Evolutionary conservation across 1,284 basidiomycete species (phyloP).

Genomic region (Boletus semigastroideus): DNA sequence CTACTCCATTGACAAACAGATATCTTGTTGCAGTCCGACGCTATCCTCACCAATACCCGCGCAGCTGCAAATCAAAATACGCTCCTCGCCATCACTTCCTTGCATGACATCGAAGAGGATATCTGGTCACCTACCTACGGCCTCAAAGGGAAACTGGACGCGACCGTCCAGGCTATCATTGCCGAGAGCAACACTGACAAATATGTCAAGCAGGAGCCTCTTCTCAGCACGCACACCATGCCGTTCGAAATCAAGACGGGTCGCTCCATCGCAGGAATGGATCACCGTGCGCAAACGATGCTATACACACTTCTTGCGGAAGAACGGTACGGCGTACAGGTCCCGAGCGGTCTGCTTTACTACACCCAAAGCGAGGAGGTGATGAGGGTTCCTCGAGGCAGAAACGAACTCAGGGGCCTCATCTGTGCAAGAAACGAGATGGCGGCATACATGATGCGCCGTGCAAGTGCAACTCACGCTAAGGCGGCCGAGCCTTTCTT

Average conservation of each 20-base stretch:
- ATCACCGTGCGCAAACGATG: slow-evolving; percentile 98
- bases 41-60: slow-evolving; percentile 65
- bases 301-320: slow-evolving; percentile 91
- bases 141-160: slow-evolving; percentile 95
- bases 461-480: slow-evolving; percentile 26
- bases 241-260: slow-evolving; percentile 99
- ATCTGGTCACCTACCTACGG: slow-evolving; percentile 97
- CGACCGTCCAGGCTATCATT: slow-evolving; percentile 75
- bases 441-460: slow-evolving; percentile 69
- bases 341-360: slow-evolving; percentile 83
- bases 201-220: slow-evolving; percentile 12
- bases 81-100: slow-evolving; percentile 67
- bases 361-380: slow-evolving; percentile 92
- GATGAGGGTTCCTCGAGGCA: slow-evolving; percentile 72
- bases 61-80: slow-evolving; percentile 46
- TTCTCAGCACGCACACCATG: slow-evolving; percentile 45
- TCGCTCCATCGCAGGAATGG: slow-evolving; percentile 71
- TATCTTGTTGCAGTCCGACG: slow-evolving; percentile 48
- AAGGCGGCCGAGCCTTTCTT: slow-evolving; percentile 55
- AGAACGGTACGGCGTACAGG: slow-evolving; percentile 79
- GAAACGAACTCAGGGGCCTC: slow-evolving; percentile 85
- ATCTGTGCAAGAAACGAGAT: slow-evolving; percentile 85
- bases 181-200: slow-evolving; percentile 39
- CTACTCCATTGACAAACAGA: not conserved
- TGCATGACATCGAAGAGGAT: slow-evolving; percentile 93